A percentile compares a stretch with the other conserved stretches of the same genome.
These are phyloP conservation scores for Protomyces gravidus DNA, from an alignment of 1,139 yeast species.

Conservation along the genomic window DNA sequence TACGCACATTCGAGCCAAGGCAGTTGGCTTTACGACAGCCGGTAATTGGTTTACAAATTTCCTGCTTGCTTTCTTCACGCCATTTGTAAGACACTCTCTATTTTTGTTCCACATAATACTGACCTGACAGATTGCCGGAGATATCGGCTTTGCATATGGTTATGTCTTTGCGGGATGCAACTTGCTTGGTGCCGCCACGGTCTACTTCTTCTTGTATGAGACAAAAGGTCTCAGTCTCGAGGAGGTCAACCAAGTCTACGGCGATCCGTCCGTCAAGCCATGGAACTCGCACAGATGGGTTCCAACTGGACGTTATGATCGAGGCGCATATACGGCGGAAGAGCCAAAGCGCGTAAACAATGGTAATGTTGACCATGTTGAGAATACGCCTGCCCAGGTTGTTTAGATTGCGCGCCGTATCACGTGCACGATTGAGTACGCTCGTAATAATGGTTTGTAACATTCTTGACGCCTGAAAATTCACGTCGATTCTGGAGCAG, in stretches of 20 bases:
- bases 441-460: too few species aligned
- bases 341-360: neutral
- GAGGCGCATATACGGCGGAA: neutral
- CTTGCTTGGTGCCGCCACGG: constrained; percentile 54
- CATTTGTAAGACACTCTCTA: too few species aligned
- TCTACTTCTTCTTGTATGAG: constrained; percentile 64
- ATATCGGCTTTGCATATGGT: constrained; percentile 65
- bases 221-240: constrained; percentile 72
- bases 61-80: constrained; percentile 69
- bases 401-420: too few species aligned
- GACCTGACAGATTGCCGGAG: too few species aligned
- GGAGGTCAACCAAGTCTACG: constrained; percentile 43
- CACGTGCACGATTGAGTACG: too few species aligned
- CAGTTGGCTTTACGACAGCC: constrained; percentile 69
- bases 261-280: constrained; percentile 31
- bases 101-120: too few species aligned
- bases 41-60: constrained; percentile 74
- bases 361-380: neutral
- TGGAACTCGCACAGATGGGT: constrained; percentile 32
- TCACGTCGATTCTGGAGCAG: too few species aligned
- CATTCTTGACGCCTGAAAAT: too few species aligned
- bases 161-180: constrained; percentile 71
- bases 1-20: constrained; percentile 71
- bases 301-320: constrained; percentile 1
- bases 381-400: too few species aligned